Base-by-base conservation (phyloP, 2,329 filamentous ascomycete genomes). In the Mollisia scopiformis region DNA sequence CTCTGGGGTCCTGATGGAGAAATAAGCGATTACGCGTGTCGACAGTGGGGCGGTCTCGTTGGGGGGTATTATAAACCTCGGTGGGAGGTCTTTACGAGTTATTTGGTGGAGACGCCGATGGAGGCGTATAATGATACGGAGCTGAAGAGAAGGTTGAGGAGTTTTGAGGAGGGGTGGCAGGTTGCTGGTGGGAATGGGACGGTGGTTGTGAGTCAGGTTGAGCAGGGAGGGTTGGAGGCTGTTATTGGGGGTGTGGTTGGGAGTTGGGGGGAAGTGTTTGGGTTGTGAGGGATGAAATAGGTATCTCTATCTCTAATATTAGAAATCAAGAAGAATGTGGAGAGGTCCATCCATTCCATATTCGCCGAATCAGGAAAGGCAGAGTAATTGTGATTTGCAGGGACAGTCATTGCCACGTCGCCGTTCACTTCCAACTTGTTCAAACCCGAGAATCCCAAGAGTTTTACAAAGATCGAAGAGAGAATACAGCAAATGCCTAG, bases 11-110 rank as follows among this genome's bases (percentile, higher is more conserved):
- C 80, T 0, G 68, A 66, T 1, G 79, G 78, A 14, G 71, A 83
- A 66, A 80, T 83, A 41, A 75, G 68, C 35, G 81, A 83, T 68
- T 84, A 83, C 61, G 80, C 80, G 3, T 77, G 75, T 4, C 82
- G 82, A 69, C 71, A 72, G 23, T 84, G 80, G 81, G 74, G 72
- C 8, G 81, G 80, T 1, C 70, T 84, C 0, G 75, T 82, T 3
- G 71, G 70, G 1, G 70, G 69, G 1, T 84, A 83, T 68, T 83
- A 83, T 66, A 51, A 75, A 10, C 75, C 75, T 14, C 70, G 81
- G 10, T 84, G 81, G 81, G 56, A 74, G 52, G 75, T 75, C 30
- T 83, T 83, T 64, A 63, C 80, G 10, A 68, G 76, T 19, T 80
- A 78, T 62, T 67, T 80, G 56, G 52, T 46, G 47, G 51, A n/a